phyloP scores from a whole-genome alignment of 2,329 filamentous ascomycete genomes.

The Verticillium zaregamsianum region DNA sequence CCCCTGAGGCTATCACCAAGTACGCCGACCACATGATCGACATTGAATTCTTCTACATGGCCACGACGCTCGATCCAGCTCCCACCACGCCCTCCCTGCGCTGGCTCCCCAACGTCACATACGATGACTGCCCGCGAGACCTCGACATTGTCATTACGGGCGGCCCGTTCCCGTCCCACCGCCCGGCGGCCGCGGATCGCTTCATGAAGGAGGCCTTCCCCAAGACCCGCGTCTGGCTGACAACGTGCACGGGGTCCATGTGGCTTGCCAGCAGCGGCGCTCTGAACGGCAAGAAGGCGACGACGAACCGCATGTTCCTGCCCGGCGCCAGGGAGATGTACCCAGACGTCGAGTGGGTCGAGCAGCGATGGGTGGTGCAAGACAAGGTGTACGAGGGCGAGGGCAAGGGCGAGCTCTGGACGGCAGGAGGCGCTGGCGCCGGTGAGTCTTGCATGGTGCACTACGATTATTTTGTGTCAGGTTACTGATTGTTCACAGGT shows the following conservation, averaged over 20 bases:
- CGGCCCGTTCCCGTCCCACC: conserved; percentile 24
- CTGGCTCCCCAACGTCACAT: conserved; percentile 31
- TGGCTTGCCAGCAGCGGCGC: conserved; percentile 32
- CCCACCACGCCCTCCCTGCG: conserved; percentile 24
- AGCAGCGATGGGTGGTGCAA: conserved; percentile 33
- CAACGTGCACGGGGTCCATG: conserved; percentile 31
- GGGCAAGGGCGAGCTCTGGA: conserved; percentile 30
- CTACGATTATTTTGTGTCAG: not conserved
- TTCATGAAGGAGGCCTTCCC: conserved; percentile 30
- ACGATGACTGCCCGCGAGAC: conserved; percentile 33
- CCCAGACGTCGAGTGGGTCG: conserved; percentile 29
- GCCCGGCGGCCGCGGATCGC: conserved; percentile 24
- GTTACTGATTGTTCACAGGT: not conserved
- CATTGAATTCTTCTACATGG: conserved; percentile 33
- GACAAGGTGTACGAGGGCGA: conserved; percentile 22
- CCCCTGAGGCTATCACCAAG: not conserved
- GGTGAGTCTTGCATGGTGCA: conserved; percentile 17
- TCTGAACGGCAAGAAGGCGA: conserved; percentile 31
- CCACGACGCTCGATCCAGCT: conserved; percentile 25
- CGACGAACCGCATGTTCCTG: conserved; percentile 30
- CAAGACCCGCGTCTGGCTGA: conserved; percentile 28
- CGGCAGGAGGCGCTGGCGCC: conserved; percentile 28
- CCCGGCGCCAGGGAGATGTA: conserved; percentile 19
- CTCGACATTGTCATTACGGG: conserved; percentile 34
- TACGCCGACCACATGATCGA: conserved; percentile 19